Evolutionary conservation across 2,329 filamentous ascomycete genomes (phyloP), one percentile per base, ranked within the genome.

Genomic region (Fusarium multiceps): DNA sequence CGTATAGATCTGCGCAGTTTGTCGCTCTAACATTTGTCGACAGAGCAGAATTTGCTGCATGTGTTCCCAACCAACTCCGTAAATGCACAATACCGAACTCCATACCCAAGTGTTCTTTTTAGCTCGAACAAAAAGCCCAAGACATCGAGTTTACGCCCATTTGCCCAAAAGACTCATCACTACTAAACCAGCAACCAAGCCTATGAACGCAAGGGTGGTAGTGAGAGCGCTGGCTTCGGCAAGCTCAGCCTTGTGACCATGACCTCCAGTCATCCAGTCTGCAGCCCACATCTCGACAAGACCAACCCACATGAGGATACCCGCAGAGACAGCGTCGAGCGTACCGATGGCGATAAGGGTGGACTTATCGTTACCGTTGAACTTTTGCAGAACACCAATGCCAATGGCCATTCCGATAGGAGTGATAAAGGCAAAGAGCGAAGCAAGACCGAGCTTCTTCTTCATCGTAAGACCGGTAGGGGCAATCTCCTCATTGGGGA

Each of bases 341-440:
- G 91, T 93, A 1, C 91, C 92, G 37, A 94, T 88, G 4, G 91
- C 89, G 45, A 94, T 79, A 42, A 93, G 83, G 0, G 92, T 94
- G 3, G 84, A 83, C 5, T 84, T 86, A 71, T 92, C 87, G 72
- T 92, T 93, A 6, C 91, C 92, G 72, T 94, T 94, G 80, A 93
- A 94, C 11, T 83, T 77, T 40, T 89, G 80, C 28, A 94, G 79
- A 6, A 92, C 90, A 4, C 90, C 91, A 34, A 93, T 89, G 1
- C 92, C 92, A 63, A 95, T 93, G 1, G 89, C 91, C 92, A 94
- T 94, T 13, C 92, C 92, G 30, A 93, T 81, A 0, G 92, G 92
- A 0, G 92, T 94, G 57, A 93, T 88, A 27, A 93, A 80, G 1
- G 90, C 87, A 72, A 93, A 94, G 1, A 85, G 83, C 3, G 78